A percentile compares a stretch with the other conserved stretches of the same genome.
phyloP scores from a whole-genome alignment of 148 eudicot species.

The Fagopyrum tataricum region DNA sequence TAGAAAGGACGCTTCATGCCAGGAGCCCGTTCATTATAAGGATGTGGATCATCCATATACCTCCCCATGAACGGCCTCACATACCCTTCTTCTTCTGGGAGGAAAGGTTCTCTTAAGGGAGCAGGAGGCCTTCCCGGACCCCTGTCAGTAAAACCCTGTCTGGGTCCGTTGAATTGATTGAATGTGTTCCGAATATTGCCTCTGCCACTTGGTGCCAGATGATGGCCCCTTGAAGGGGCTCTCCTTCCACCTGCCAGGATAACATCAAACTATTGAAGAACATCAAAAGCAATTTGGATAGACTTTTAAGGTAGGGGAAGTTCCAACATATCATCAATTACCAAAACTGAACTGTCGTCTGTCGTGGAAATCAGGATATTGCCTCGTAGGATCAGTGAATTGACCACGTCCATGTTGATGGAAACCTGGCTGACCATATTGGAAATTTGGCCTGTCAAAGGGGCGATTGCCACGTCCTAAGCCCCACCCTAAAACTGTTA shows the following conservation, averaged over 20 bases:
- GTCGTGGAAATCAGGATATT: slow-evolving; percentile 45
- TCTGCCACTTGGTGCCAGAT: slow-evolving; percentile 28
- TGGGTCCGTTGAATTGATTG: slow-evolving; percentile 40
- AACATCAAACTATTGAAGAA: not conserved
- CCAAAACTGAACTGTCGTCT: slow-evolving; percentile 37
- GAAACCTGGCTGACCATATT: slow-evolving; percentile 39
- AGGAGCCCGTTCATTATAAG: slow-evolving; percentile 43
- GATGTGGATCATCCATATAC: slow-evolving; percentile 57
- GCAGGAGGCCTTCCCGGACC: slow-evolving; percentile 36
- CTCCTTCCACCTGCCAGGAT: slow-evolving; percentile 50
- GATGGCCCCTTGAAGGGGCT: slow-evolving; percentile 40
- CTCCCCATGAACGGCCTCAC: slow-evolving; percentile 44
- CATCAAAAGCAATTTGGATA: not conserved
- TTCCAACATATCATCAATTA: slow-evolving; percentile 8
- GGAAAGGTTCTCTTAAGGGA: slow-evolving; percentile 46
- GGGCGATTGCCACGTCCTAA: slow-evolving; percentile 40
- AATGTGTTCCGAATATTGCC: slow-evolving; percentile 33
- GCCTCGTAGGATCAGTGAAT: slow-evolving; percentile 37
- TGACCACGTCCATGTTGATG: slow-evolving; percentile 46
- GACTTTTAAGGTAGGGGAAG: not conserved
- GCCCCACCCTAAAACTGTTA: slow-evolving; percentile 44
- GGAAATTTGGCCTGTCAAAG: slow-evolving; percentile 38
- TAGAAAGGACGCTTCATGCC: slow-evolving; percentile 62
- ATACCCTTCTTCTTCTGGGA: slow-evolving; percentile 45
- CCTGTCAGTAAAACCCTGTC: slow-evolving; percentile 43